These are phyloP conservation scores for Acanthamoeba castellanii DNA, from an alignment of 208 protist species.

Conservation along the genomic window DNA sequence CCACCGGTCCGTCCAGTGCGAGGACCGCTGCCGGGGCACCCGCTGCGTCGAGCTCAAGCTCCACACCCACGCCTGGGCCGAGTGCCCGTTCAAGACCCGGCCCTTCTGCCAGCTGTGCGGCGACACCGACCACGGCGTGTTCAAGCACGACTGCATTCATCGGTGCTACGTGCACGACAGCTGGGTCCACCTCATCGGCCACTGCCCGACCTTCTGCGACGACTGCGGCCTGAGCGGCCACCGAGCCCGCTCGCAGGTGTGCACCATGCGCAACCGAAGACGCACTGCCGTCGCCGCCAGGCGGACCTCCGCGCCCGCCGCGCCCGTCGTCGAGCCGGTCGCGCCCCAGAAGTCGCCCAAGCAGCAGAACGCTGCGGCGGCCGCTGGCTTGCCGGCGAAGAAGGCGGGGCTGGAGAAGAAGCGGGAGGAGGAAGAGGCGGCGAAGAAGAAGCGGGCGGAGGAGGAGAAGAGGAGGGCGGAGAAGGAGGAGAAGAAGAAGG, in stretches of 20 bases:
- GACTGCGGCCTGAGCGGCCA: neutral
- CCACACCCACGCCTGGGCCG: neutral
- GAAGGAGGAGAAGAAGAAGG: neutral
- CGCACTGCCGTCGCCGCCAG: neutral
- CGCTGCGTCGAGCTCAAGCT: neutral
- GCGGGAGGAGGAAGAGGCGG: neutral
- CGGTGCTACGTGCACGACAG: constrained; percentile 17
- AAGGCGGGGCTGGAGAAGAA: neutral
- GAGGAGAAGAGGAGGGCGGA: neutral
- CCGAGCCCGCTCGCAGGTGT: neutral
- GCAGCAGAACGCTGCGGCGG: neutral
- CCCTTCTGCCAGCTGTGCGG: constrained; percentile 41
- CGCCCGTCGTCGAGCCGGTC: neutral
- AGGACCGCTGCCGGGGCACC: neutral
- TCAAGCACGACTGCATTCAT: neutral
- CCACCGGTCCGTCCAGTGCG: neutral
- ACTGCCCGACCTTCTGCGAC: constrained; percentile 2
- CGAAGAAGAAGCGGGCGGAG: neutral
- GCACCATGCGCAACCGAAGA: neutral
- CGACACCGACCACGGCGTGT: neutral
- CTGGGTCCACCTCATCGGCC: neutral
- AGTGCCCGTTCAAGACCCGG: constrained; percentile 6
- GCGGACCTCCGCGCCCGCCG: no score
- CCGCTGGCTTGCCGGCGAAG: neutral
- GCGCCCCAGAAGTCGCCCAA: neutral